Evolutionary conservation across 2,329 filamentous ascomycete species (phyloP).

Genomic region (Setomelanomma holmii): DNA sequence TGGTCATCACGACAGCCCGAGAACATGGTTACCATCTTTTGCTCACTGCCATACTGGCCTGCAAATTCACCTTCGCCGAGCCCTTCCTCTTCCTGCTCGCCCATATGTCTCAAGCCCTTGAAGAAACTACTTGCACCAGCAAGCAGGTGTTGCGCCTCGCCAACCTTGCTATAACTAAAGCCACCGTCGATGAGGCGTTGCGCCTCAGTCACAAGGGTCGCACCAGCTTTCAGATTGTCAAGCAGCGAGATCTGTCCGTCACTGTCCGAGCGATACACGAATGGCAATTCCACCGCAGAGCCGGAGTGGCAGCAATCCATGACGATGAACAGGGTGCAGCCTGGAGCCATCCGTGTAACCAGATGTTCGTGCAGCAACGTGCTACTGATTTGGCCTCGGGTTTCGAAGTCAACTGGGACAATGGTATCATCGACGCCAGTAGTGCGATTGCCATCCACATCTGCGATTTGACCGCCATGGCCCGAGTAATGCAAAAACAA

Average conservation of each 20-base stretch:
- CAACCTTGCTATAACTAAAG: constrained; percentile 58
- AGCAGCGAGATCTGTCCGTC: constrained; percentile 64
- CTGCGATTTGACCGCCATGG: constrained; percentile 63
- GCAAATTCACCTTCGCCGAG: constrained; percentile 47
- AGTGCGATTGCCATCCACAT: constrained; percentile 50
- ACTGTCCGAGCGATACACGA: constrained; percentile 63
- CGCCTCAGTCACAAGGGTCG: constrained; percentile 59
- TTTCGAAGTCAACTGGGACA: constrained; percentile 61
- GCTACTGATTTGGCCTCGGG: constrained; percentile 62
- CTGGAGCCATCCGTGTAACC: constrained; percentile 59
- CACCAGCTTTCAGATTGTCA: constrained; percentile 62
- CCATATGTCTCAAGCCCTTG: constrained; percentile 57
- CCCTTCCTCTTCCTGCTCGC: constrained; percentile 55
- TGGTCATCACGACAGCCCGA: constrained; percentile 60
- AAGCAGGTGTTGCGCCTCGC: constrained; percentile 60
- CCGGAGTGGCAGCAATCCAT: constrained; percentile 70
- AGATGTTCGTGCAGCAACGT: constrained; percentile 60
- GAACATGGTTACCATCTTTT: constrained; percentile 60
- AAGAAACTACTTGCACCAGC: constrained; percentile 64
- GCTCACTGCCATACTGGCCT: constrained; percentile 55
- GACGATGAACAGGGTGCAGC: constrained; percentile 61
- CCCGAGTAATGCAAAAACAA: constrained; percentile 67
- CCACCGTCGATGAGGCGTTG: constrained; percentile 59
- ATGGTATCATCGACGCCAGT: constrained; percentile 58
- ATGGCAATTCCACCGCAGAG: constrained; percentile 66